Evolutionary conservation across 2,329 filamentous ascomycete species (phyloP), one percentile per base, ranked within the genome.

Genomic region (Ophiognomonia clavigignenti-juglandacearum): DNA sequence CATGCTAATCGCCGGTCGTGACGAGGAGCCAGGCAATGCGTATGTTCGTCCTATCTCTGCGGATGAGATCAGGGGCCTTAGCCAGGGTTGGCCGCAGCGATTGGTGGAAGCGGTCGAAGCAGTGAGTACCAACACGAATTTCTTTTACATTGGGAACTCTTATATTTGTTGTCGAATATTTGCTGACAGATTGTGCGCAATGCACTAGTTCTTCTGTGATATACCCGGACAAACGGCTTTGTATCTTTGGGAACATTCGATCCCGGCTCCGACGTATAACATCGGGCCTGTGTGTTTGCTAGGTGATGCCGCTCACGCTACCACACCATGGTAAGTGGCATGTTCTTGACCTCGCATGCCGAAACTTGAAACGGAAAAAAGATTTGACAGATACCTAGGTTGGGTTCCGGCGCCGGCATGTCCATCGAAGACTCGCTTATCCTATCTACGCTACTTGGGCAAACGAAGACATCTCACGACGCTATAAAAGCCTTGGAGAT

Each of bases 161-260:
- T 27, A 26, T 29, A 34, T 20, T 23, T 6, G 11, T 22, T 2
- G 6, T 11, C 18, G 32, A 2, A 39, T 2, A 13, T 24, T 23
- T 3, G 36, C 43, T 18, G 13, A 32, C 19, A 27, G 24, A 1
- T 11, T 32, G 36, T 24, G 32, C n/a, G 2, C 10, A n/a, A 13
- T 10, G 4, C 11, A 13, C 11, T 13, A 59, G 54, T 36, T 61
- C 9, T 27, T 59, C 14, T 59, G 57, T 32, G 22, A 53, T 6
- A 14, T 54, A 32, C 44, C 51, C 3, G 53, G 57, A 18, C 55
- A 59, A 2, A n/a, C 23, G 0, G 55, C 40, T 1, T 43, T 56
- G 4, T 60, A 59, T 24, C 50, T 60, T 1, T 61, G 55, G 56
- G 57, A 61, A 7, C 54, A 60, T 20, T 53, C 53, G 4, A 32